These are phyloP conservation scores for Grigorovia yakushimaensis DNA, from an alignment of 805 yeast genomes.

Conservation along the genomic window DNA sequence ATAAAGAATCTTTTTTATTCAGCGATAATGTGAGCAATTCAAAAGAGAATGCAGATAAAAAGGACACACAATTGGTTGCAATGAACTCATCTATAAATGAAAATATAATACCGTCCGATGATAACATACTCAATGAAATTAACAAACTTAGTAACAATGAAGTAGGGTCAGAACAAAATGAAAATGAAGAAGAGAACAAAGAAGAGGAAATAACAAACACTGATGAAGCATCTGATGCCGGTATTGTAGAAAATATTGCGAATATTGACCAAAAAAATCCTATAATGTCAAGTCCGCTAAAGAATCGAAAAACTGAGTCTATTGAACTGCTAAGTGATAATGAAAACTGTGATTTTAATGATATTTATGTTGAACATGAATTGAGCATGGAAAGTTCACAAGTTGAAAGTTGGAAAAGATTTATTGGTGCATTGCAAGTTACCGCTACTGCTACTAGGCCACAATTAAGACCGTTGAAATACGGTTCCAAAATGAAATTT, in stretches of 20 bases:
- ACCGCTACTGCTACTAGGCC: constrained; percentile 70
- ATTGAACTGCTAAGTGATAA: too few relatives aligned
- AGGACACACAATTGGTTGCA: constrained; percentile 4
- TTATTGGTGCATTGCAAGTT: constrained; percentile 50
- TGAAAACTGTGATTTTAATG: neutral
- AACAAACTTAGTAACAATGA: neutral
- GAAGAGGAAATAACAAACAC: too few relatives aligned
- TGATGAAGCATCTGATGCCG: too few relatives aligned
- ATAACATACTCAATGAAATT: constrained; percentile 22
- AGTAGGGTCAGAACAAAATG: constrained; percentile 8
- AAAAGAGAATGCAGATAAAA: constrained; percentile 1
- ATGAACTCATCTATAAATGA: constrained; percentile 22
- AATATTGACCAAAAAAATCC: too few relatives aligned
- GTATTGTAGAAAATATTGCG: neutral
- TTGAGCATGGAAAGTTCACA: constrained; percentile 1
- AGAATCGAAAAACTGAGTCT: too few relatives aligned
- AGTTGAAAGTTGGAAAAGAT: constrained; percentile 32
- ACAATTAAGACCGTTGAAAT: constrained; percentile 35
- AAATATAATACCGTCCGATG: constrained; percentile 25
- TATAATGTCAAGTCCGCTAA: too few relatives aligned
- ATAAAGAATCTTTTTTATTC: constrained; percentile 18
- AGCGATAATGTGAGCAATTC: constrained; percentile 1
- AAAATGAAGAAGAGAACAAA: neutral
- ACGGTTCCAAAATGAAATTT: constrained; percentile 35
- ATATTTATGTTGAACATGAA: neutral